Conservation (phyloP, 2,329 filamentous ascomycete species). For the Stemphylium beticola region DNA sequence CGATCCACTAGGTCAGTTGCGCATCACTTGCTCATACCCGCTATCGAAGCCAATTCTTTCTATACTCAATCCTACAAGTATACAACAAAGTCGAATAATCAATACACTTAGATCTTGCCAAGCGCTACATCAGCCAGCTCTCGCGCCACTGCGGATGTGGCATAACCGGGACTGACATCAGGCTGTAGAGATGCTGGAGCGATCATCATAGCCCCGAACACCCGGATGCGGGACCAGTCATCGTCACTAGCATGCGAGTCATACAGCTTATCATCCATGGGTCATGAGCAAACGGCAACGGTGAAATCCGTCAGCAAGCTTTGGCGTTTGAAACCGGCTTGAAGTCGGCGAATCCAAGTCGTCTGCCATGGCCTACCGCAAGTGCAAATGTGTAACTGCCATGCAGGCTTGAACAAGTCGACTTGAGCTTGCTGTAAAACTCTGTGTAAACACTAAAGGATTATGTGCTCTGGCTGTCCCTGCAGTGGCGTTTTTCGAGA, state of each 20-base stretch:
- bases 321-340: conserved; percentile 2
- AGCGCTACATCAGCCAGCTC: neutral
- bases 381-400: neutral
- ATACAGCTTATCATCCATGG: neutral
- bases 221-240: conserved; percentile 3
- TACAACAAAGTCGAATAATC: neutral
- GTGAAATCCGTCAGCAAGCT: neutral
- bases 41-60: conserved; percentile 1
- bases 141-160: conserved; percentile 1
- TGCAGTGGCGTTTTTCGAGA: neutral
- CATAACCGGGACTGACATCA: neutral
- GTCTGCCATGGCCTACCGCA: neutral
- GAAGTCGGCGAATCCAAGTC: conserved; percentile 8
- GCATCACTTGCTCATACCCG: neutral
- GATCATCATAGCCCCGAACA: neutral
- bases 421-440: neutral
- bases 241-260: conserved; percentile 1
- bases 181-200: neutral
- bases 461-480: neutral
- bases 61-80: neutral
- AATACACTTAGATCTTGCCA: neutral
- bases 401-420: neutral
- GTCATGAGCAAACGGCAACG: neutral
- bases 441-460: neutral
- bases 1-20: neutral